Evolutionary conservation across 257 asterid species (phyloP).

Genomic region (Rehmannia glutinosa): DNA sequence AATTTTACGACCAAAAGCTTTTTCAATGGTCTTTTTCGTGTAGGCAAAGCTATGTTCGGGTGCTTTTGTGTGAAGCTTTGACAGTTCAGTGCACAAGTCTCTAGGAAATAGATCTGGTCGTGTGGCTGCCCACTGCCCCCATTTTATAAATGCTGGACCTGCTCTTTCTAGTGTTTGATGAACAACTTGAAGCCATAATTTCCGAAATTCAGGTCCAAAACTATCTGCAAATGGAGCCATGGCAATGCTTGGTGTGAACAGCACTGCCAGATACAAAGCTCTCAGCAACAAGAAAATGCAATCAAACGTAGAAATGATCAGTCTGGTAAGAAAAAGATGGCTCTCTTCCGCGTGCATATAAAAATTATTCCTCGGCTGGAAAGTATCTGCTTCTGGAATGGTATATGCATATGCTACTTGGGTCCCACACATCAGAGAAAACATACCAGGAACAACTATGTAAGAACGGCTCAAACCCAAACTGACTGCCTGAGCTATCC

Average conservation of each 20-base stretch:
- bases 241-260: conserved; percentile 77
- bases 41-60: conserved; percentile 86
- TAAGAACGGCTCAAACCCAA: conserved; percentile 72
- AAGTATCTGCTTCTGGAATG: conserved; percentile 38
- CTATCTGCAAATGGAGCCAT: conserved; percentile 93
- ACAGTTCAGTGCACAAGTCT: conserved; percentile 77
- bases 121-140: conserved; percentile 99
- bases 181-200: conserved; percentile 76
- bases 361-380: conserved; percentile 42
- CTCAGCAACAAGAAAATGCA: conserved; percentile 59
- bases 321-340: conserved; percentile 48
- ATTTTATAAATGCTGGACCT: conserved; percentile 97
- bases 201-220: conserved; percentile 67
- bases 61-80: conserved; percentile 88
- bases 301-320: conserved; percentile 43
- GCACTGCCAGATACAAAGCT: conserved; percentile 55
- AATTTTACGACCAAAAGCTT: conserved; percentile 69
- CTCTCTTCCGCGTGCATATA: conserved; percentile 60
- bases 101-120: conserved; percentile 91
- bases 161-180: conserved; percentile 85
- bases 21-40: conserved; percentile 68
- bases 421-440: conserved; percentile 53
- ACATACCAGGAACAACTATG: conserved; percentile 61
- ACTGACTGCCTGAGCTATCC: conserved; percentile 78
- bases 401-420: conserved; percentile 51